Base-by-base conservation (phyloP, 1,139 yeast species). In the Taphrina wiesneri region DNA sequence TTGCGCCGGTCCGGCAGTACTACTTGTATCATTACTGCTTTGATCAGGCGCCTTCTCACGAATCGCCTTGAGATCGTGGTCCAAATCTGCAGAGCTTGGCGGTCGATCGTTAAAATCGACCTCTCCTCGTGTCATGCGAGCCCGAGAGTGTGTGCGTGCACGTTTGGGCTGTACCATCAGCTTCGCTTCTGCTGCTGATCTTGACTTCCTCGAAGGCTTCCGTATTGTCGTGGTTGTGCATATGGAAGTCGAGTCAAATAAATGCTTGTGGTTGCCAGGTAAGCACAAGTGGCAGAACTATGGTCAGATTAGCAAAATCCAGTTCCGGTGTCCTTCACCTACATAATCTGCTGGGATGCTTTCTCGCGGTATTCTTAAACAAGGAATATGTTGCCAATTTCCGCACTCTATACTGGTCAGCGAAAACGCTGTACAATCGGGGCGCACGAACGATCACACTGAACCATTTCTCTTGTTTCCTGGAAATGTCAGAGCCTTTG, bases 371-470 rank as follows among this genome's bases (percentile, higher is more conserved):
- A 56, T 26, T 28, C 30, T 21, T 32, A 56, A 25, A n/a, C 62
- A 56, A n/a, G 62, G 62, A 17, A 56, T 46, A 43, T 56, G 62
- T 30, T 56, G 62, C 62, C 62, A 56, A 9, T 56, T 46, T 19
- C 49, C 62, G 17, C 62, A 56, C 26, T 56, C 49, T 49, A 28
- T 17, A 21, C 7, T 13, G 6, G 15, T 26, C 23, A 49, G 15
- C 23, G 13, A 11, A 5, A 11, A 6, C 3, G 7, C 26, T 23
- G n/a, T 11, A n/a, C 28, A n/a, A 21, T 3, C 15, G 28, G n/a
- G 28, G n/a, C 25, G 25, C 34, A 49, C 53, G 34, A 26, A 49
- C 53, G 53, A 30, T 56, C 62, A 32, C 62, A 56, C 23, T 43
- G 43, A 15, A 56, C 62, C 62, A 56, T 56, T 32, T 45, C 62